Evolutionary conservation across 495 filamentous ascomycete species (phyloP).

Genomic region (Pyrenula aspistea): DNA sequence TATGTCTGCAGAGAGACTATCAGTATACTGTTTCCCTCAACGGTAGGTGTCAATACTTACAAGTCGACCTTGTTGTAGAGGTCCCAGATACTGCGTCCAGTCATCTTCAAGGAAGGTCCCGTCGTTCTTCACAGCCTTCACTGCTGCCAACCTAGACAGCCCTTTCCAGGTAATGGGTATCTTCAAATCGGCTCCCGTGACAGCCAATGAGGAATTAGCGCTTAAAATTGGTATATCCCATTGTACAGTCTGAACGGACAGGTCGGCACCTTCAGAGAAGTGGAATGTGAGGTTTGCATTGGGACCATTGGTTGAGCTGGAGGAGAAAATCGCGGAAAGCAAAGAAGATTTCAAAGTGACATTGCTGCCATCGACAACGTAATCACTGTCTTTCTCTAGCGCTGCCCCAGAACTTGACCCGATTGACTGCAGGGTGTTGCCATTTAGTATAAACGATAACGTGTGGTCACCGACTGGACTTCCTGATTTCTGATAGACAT

Average conservation of each 20-base stretch:
- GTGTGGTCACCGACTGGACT: conserved; percentile 24
- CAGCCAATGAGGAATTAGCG: conserved; percentile 24
- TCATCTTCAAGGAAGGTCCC: conserved; percentile 40
- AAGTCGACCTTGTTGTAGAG: conserved; percentile 37
- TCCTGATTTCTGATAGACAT: conserved; percentile 43
- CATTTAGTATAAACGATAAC: conserved; percentile 39
- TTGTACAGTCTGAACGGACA: conserved; percentile 33
- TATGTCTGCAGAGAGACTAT: conserved; percentile 21
- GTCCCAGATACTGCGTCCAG: conserved; percentile 44
- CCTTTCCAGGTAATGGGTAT: conserved; percentile 44
- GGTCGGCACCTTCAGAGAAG: conserved; percentile 36
- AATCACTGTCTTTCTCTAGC: conserved; percentile 26
- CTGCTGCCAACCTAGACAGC: conserved; percentile 30
- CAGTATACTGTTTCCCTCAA: background rate
- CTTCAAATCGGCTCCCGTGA: conserved; percentile 28
- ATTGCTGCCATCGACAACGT: conserved; percentile 26
- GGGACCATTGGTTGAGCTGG: conserved; percentile 25
- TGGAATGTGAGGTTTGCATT: conserved; percentile 37
- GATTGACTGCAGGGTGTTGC: conserved; percentile 38
- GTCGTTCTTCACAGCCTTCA: conserved; percentile 38
- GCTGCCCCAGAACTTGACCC: conserved; percentile 20
- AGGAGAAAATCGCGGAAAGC: conserved; percentile 27
- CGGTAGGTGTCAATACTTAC: conserved; percentile 13
- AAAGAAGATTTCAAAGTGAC: conserved; percentile 38
- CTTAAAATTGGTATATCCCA: conserved; percentile 34